Conservation (phyloP, 1,139 yeast species). For the Geotrichum histeridarum region DNA sequence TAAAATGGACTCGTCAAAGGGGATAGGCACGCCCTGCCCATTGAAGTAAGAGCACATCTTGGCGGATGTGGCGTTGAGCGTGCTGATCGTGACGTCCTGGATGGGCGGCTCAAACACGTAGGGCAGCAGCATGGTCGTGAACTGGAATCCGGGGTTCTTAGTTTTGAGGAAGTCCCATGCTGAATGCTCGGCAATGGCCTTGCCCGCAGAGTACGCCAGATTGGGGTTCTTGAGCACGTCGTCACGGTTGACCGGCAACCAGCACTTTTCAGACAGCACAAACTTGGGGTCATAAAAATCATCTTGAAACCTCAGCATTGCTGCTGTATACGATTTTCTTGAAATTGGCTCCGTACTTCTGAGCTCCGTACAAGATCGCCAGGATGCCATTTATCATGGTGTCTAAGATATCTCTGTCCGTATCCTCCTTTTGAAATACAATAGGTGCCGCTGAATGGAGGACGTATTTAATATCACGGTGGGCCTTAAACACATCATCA, state of each 20-base stretch:
- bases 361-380: constrained; percentile 43
- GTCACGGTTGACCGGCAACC: constrained; percentile 43
- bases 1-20: background rate
- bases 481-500: constrained; percentile 36
- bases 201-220: constrained; percentile 35
- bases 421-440: constrained; percentile 23
- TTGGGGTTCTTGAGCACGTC: constrained; percentile 20
- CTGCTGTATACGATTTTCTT: constrained; percentile 46
- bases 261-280: constrained; percentile 34
- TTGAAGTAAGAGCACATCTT: background rate
- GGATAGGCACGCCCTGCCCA: background rate
- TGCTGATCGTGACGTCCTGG: constrained; percentile 27
- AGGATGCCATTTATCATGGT: constrained; percentile 53
- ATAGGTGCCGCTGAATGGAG: constrained; percentile 46
- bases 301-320: constrained; percentile 36
- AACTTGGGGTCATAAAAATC: constrained; percentile 21
- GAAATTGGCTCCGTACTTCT: constrained; percentile 46
- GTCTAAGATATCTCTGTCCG: constrained; percentile 34
- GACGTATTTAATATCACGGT: constrained; percentile 39
- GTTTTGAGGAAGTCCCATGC: constrained; percentile 43
- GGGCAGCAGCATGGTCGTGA: constrained; percentile 44
- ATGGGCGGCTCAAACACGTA: constrained; percentile 47
- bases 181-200: constrained; percentile 39
- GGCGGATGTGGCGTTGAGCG: constrained; percentile 25
- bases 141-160: constrained; percentile 37